Evolutionary conservation across 805 yeast genomes (phyloP), one percentile per base, ranked within the genome.

Genomic region (Hanseniaspora guilliermondii): DNA sequence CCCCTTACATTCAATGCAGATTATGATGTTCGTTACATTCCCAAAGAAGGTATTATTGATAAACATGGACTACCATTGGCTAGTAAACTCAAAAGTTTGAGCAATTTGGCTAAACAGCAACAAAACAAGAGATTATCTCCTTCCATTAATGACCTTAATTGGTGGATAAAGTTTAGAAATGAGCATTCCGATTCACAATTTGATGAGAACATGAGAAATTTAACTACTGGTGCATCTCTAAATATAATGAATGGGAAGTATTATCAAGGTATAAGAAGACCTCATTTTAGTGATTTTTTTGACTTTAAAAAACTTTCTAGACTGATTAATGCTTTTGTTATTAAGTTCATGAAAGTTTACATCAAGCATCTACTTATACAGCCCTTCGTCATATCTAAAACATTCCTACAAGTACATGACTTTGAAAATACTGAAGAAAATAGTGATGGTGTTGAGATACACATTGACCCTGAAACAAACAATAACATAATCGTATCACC

Each of bases 381-480:
- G 67, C 97, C 98, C 1, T 82, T 89, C 66, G 97, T 91, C 60
- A 83, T 86, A 17, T 78, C 85, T 5, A 74, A 91, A 54, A 73
- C 87, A 59, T 72, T 89, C 27, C 68, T 88, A 55, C 97, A 93
- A 66, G 83, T 86, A 14, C 95, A 95, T 3, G 77, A 76, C 33
- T 82, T 83, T 63, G 64, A 35, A 9, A 49, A 42, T 30, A 42
- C n/a, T 1, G 14, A 50, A 14, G 37, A 42, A 25, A 48, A 48
- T n/a, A n/a, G n/a, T 3, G 56, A 54, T 37, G 47, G 50, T 12
- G 64, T 59, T 7, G 65, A 57, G 5, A 56, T 56, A 14, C 58
- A 59, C 16, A 63, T 63, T 24, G 68, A 62, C 2, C 4, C 32
- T 12, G 41, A 32, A 4, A 11, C 47, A 30, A 30, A 32, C n/a